phyloP scores from a whole-genome alignment of 1,284 basidiomycete genomes.

The Trichosporon sp. region DNA sequence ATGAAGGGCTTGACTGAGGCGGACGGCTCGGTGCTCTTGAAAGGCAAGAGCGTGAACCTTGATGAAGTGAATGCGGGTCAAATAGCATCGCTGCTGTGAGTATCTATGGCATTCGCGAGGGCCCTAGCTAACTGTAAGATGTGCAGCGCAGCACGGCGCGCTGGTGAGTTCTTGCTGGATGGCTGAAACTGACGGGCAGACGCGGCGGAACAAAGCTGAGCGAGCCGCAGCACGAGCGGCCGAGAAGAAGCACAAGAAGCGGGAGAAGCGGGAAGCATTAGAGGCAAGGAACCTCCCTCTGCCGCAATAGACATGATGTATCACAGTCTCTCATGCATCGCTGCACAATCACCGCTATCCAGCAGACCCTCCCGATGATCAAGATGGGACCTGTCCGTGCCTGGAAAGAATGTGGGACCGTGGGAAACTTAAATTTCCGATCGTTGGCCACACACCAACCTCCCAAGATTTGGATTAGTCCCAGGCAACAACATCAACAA shows the following conservation, averaged over 20 bases:
- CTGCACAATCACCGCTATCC: too few relatives aligned
- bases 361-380: too few relatives aligned
- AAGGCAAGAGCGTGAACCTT: conserved; percentile 31
- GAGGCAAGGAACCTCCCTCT: conserved; percentile 23
- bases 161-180: conserved; percentile 31
- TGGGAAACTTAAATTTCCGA: conserved; percentile 32
- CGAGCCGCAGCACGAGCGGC: not conserved
- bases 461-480: not conserved
- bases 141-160: conserved; percentile 43
- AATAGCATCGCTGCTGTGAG: conserved; percentile 37
- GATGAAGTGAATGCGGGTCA: conserved; percentile 30
- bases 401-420: conserved; percentile 10
- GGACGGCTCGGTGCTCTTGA: conserved; percentile 29
- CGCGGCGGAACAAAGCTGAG: not conserved
- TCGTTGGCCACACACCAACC: not conserved
- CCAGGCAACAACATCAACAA: not conserved
- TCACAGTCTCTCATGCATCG: too few relatives aligned
- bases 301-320: not conserved
- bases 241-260: not conserved
- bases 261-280: not conserved
- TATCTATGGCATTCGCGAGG: not conserved
- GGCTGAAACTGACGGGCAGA: not conserved
- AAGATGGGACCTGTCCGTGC: not conserved
- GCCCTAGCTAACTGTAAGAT: conserved; percentile 17
- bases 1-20: conserved; percentile 52